These are phyloP conservation scores for Madurella mycetomatis DNA, from an alignment of 2,329 filamentous ascomycete species.

Conservation along the genomic window DNA sequence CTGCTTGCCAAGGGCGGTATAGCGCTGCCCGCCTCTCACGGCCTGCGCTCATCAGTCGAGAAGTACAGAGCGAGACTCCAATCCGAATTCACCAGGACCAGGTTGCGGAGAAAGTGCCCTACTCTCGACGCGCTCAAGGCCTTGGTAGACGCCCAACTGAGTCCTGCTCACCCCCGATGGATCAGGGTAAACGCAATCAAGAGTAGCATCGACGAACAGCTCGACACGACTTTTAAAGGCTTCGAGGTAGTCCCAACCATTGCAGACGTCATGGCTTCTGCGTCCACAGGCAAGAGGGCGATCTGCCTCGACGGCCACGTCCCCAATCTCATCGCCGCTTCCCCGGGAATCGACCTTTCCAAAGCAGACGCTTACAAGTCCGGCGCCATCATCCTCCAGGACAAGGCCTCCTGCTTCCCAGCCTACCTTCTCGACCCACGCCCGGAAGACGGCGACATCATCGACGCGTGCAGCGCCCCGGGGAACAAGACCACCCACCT, in stretches of 20 bases:
- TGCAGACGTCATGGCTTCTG: constrained; percentile 46
- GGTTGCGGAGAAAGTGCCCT: constrained; percentile 65
- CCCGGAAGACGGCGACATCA: constrained; percentile 65
- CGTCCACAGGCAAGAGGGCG: constrained; percentile 36
- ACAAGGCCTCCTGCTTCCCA: constrained; percentile 96
- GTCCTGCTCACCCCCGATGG: constrained; percentile 73
- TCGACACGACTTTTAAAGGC: constrained; percentile 67
- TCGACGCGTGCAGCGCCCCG: constrained; percentile 93
- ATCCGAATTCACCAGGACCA: constrained; percentile 77
- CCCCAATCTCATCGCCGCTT: constrained; percentile 76
- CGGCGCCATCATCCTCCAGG: constrained; percentile 83
- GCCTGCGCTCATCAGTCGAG: constrained; percentile 69
- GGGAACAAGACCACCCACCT: constrained; percentile 97
- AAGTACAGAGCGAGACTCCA: constrained; percentile 75
- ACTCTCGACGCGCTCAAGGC: constrained; percentile 53
- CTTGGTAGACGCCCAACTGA: constrained; percentile 51
- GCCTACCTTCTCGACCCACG: constrained; percentile 76
- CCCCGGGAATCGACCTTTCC: constrained; percentile 66
- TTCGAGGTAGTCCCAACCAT: constrained; percentile 57
- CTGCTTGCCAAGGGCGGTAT: constrained; percentile 78
- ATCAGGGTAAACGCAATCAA: constrained; percentile 79
- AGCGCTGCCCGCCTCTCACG: constrained; percentile 73
- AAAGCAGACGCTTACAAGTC: constrained; percentile 67
- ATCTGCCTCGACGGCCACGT: constrained; percentile 76
- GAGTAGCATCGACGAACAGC: constrained; percentile 64